Evolutionary conservation across 2,329 filamentous ascomycete genomes (phyloP).

Genomic region (Colletotrichum spaethianum): DNA sequence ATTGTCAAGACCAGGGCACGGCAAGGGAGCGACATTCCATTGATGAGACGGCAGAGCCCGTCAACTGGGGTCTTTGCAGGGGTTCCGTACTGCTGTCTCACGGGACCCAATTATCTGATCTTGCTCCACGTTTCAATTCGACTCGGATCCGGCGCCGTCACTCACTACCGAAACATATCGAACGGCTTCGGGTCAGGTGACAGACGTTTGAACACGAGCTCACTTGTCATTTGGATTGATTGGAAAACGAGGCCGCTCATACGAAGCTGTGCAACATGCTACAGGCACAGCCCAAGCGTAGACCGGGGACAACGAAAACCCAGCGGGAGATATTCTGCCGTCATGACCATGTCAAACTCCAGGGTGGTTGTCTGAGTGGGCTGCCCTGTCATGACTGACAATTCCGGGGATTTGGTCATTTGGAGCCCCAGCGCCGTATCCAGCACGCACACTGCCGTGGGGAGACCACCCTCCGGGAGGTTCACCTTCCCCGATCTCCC

Average conservation of each 20-base stretch:
- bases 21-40: constrained; percentile 26
- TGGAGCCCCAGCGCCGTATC: constrained; percentile 8
- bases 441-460: constrained; percentile 22
- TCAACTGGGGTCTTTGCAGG: constrained; percentile 34
- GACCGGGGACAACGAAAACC: constrained; percentile 6
- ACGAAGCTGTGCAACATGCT: constrained; percentile 22
- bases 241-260: constrained; percentile 15
- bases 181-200: constrained; percentile 12
- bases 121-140: constrained; percentile 34
- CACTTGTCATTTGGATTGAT: constrained; percentile 9
- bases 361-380: constrained; percentile 18
- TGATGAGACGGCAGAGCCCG: constrained; percentile 42
- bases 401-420: constrained; percentile 33
- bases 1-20: constrained; percentile 18
- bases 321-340: constrained; percentile 31
- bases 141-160: constrained; percentile 37
- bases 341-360: constrained; percentile 6
- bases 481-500: constrained; percentile 13
- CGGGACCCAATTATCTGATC: constrained; percentile 23
- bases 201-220: constrained; percentile 13
- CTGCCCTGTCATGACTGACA: constrained; percentile 1
- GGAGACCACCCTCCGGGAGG: constrained; percentile 9
- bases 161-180: constrained; percentile 35
- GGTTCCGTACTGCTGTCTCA: constrained; percentile 16
- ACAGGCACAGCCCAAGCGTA: constrained; percentile 12